Percentiles rank a stretch among this genome's conserved stretches.
Evolutionary conservation across 176 grass and related monocot genomes (phyloP).

Genomic region (Paspalum vaginatum): DNA sequence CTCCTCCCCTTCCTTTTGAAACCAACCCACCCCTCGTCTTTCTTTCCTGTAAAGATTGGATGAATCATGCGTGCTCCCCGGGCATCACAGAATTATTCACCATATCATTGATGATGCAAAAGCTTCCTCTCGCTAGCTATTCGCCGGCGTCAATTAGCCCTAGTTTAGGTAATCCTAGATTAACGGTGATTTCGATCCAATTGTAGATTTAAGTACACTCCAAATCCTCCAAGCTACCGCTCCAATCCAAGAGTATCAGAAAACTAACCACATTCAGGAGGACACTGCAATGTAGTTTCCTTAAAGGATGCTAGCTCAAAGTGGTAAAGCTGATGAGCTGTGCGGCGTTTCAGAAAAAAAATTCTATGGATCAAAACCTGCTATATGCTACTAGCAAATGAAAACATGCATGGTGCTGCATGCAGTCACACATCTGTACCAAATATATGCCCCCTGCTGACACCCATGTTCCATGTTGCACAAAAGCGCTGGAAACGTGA

Average conservation of each 20-base stretch:
- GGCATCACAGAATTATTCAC: constrained; percentile 39
- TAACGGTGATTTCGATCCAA: too few species aligned
- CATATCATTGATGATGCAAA: constrained; percentile 37
- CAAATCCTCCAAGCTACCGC: too few species aligned
- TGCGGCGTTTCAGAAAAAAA: neutral
- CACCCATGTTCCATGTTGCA: constrained; percentile 7
- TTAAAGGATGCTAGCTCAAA: neutral
- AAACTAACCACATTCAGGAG: neutral
- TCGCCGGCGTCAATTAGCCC: too few species aligned
- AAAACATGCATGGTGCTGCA: neutral
- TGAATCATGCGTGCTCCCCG: constrained; percentile 38
- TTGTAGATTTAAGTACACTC: too few species aligned
- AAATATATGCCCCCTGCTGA: neutral
- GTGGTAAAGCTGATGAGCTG: neutral
- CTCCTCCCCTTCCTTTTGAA: neutral
- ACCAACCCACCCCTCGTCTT: neutral
- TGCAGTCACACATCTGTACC: neutral
- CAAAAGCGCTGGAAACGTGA: neutral
- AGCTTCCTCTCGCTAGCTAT: too few species aligned
- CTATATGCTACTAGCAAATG: neutral
- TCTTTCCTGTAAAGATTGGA: constrained; percentile 46
- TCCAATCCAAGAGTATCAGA: too few species aligned
- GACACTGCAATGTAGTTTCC: neutral
- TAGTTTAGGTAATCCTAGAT: too few species aligned
- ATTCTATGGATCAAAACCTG: neutral